Evolutionary conservation across 352 stramenopile species (phyloP).

Genomic region (Globisporangium recalcitrans): DNA sequence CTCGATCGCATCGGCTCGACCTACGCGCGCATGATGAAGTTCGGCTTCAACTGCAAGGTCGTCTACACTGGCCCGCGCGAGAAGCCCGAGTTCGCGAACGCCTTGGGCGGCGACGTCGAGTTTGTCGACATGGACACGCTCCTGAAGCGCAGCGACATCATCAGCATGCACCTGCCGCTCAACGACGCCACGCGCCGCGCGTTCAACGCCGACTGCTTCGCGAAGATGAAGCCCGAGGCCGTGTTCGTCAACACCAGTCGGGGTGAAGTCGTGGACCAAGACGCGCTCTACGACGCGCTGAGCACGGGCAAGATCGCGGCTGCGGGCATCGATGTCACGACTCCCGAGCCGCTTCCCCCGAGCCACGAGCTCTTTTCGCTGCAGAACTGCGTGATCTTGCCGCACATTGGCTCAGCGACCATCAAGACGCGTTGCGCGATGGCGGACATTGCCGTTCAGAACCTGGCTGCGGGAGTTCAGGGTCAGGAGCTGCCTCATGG

Average conservation of each 20-base stretch:
- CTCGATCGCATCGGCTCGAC: slow-evolving; percentile 83
- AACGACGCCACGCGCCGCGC: slow-evolving; percentile 60
- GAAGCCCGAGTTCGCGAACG: slow-evolving; percentile 41
- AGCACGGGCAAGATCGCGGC: slow-evolving; percentile 36
- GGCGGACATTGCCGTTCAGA: slow-evolving; percentile 65
- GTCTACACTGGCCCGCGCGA: slow-evolving; percentile 70
- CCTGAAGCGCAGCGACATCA: slow-evolving; percentile 76
- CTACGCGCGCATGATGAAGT: slow-evolving; percentile 77
- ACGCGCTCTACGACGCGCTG: slow-evolving; percentile 53
- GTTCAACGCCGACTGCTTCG: slow-evolving; percentile 70
- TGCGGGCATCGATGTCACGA: slow-evolving; percentile 83
- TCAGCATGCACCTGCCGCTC: slow-evolving; percentile 85
- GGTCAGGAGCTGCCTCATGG: slow-evolving; percentile 36
- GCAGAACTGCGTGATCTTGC: slow-evolving; percentile 54
- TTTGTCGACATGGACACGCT: slow-evolving; percentile 77
- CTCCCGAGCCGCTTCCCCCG: slow-evolving; percentile 84
- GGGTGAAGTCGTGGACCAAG: slow-evolving; percentile 88
- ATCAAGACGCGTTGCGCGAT: slow-evolving; percentile 60
- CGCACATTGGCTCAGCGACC: slow-evolving; percentile 43
- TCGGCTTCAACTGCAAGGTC: slow-evolving; percentile 79
- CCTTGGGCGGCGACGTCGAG: slow-evolving; percentile 41
- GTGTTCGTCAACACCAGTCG: slow-evolving; percentile 91
- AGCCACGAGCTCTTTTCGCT: slow-evolving; percentile 68
- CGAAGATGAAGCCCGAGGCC: slow-evolving; percentile 78
- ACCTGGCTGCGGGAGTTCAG: slow-evolving; percentile 49